Evolutionary conservation across 108 stramenopile genomes (phyloP), one percentile per base, ranked within the genome.

Genomic region (Asterionellopsis glacialis): DNA sequence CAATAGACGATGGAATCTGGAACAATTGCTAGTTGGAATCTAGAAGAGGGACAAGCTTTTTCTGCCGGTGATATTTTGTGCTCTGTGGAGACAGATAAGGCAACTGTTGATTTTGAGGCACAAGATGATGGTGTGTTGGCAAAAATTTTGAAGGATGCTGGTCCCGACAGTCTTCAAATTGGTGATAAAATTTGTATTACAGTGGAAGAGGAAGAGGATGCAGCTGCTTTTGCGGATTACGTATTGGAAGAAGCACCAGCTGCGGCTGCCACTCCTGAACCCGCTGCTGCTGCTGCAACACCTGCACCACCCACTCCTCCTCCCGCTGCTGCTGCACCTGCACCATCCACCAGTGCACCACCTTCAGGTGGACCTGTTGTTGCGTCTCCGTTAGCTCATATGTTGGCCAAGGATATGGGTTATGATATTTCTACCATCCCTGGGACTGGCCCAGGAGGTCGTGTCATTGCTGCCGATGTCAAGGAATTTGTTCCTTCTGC

Each of bases 61-160:
- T 61, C 55, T 43, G 90, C 97, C 4, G 98, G 98, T 38, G 93
- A 94, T 45, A 76, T 90, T n/a, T 45, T 99, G 42, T 93, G 91
- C 68, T 92, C 92, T 18, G 77, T 99, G 14, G 96, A 99, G 70
- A 99, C 98, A 15, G 98, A 99, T 76, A 99, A 99, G 79, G 97
- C 98, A 26, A 97, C 95, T 9, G 94, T 99, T 22, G 90, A 95
- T 45, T 99, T 95, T 77, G 98, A 97, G 62, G 86, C 90, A 6
- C 96, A 97, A 65, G 99, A 99, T 68, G 97, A 98, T 51, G 96
- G 96, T 9, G 75, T 96, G 26, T 54, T 98, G 14, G 99, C 97
- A 21, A 98, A 96, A 74, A 91, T 97, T 55, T 77, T 99, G 51
- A 64, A 68, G 24, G 87, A 74, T 15, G 72, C 84, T 22, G 88